A percentile compares a stretch with the other conserved stretches of the same genome.
Conservation (phyloP, 768 basidiomycete genomes). For the Xerocomus spinulosus region DNA sequence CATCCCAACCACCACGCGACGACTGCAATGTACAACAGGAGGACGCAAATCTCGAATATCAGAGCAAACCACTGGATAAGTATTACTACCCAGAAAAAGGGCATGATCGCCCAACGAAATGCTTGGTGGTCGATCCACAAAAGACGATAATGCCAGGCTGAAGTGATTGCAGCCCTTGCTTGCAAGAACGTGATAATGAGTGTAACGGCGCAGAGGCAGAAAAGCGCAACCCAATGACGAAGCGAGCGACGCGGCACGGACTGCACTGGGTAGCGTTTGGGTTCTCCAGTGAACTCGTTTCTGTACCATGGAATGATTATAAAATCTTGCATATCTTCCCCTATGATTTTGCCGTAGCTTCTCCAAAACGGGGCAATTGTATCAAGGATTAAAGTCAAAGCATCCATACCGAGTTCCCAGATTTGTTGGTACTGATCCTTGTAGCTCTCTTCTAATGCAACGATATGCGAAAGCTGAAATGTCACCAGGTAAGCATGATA, state of each 20-base stretch:
- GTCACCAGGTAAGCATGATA: slow-evolving; percentile 3
- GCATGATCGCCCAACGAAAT: slow-evolving; percentile 58
- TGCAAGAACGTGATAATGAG: slow-evolving; percentile 53
- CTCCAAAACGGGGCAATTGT: slow-evolving; percentile 79
- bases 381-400: slow-evolving; percentile 69
- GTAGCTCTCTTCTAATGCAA: slow-evolving; percentile 73
- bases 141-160: slow-evolving; percentile 49
- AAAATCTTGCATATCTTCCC: slow-evolving; percentile 74
- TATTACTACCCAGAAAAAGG: slow-evolving; percentile 61
- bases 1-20: slow-evolving; percentile 76
- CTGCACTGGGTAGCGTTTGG: slow-evolving; percentile 59
- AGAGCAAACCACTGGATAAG: slow-evolving; percentile 67
- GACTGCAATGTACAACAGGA: slow-evolving; percentile 55
- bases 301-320: slow-evolving; percentile 79
- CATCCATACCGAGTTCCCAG: slow-evolving; percentile 79
- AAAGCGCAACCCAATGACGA: slow-evolving; percentile 63
- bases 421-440: slow-evolving; percentile 75
- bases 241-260: slow-evolving; percentile 57
- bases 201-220: slow-evolving; percentile 46
- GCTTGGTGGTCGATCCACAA: slow-evolving; percentile 56
- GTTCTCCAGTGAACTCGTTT: slow-evolving; percentile 78
- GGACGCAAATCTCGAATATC: slow-evolving; percentile 51
- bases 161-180: slow-evolving; percentile 52
- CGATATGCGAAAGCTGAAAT: slow-evolving; percentile 60
- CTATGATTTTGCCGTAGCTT: slow-evolving; percentile 76